Conservation (phyloP, 768 basidiomycete species). For the Leccinum fibrillosum region DNA sequence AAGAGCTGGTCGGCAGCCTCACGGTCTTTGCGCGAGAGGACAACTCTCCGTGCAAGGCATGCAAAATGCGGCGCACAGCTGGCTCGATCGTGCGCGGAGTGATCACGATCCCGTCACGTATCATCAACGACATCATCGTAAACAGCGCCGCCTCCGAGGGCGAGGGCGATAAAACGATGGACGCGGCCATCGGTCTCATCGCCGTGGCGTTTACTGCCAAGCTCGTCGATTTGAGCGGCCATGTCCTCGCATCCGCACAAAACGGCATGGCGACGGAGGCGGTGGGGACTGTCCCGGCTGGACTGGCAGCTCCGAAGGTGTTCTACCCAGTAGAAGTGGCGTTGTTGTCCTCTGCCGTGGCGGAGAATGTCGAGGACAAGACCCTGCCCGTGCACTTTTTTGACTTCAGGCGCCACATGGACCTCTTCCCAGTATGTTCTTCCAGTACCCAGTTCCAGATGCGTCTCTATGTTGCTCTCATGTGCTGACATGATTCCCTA, state of each 20-base stretch:
- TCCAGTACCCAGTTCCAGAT: neutral
- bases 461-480: neutral
- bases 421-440: constrained; percentile 20
- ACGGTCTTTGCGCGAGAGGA: constrained; percentile 25
- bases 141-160: neutral
- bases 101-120: constrained; percentile 19
- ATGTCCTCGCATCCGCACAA: constrained; percentile 16
- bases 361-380: constrained; percentile 13
- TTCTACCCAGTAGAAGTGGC: constrained; percentile 22
- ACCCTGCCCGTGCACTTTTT: constrained; percentile 18
- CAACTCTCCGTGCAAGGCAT: constrained; percentile 25
- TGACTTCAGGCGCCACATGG: constrained; percentile 21
- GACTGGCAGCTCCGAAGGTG: neutral
- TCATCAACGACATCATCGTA: constrained; percentile 24
- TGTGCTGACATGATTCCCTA: neutral
- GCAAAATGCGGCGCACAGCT: constrained; percentile 15
- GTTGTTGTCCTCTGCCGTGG: constrained; percentile 22
- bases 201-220: constrained; percentile 12
- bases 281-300: neutral
- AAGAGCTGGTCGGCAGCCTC: constrained; percentile 18
- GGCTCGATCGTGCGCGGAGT: constrained; percentile 22
- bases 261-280: neutral
- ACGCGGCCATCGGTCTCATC: constrained; percentile 12
- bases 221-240: constrained; percentile 16
- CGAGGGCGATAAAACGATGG: constrained; percentile 10